Evolutionary conservation across 2,329 filamentous ascomycete species (phyloP).

Genomic region (Talaromyces sp.): DNA sequence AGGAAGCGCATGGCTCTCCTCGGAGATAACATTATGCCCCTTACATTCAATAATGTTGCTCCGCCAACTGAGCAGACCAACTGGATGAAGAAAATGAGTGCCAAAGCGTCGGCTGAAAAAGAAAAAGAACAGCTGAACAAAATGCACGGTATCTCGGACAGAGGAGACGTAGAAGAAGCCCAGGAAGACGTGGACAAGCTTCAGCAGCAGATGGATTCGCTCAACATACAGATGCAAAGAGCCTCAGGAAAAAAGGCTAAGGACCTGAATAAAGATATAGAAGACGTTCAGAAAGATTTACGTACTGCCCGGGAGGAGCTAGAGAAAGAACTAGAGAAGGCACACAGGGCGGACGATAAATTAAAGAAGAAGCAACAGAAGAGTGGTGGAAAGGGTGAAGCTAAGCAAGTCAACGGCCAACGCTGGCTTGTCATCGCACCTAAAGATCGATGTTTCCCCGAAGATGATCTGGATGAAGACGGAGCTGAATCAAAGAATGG

Average conservation of each 20-base stretch:
- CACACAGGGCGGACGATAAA: not conserved
- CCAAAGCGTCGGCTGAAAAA: conserved; percentile 8
- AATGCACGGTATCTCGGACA: not conserved
- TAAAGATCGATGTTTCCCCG: not conserved
- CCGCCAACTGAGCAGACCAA: conserved; percentile 3
- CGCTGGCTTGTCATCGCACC: conserved; percentile 14
- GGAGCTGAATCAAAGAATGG: not conserved
- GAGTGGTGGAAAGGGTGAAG: not conserved
- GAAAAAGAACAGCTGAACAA: conserved; percentile 12
- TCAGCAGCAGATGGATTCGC: not conserved
- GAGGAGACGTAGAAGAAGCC: conserved; percentile 2
- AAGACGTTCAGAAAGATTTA: conserved; percentile 4
- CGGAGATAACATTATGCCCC: conserved; percentile 10
- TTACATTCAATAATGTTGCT: conserved; percentile 11
- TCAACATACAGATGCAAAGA: conserved; percentile 1
- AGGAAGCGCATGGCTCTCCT: conserved; percentile 10
- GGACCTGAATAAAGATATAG: conserved; percentile 5
- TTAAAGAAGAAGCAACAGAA: not conserved
- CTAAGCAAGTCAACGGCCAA: conserved; percentile 8
- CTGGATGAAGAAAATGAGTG: conserved; percentile 13
- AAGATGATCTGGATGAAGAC: conserved; percentile 15
- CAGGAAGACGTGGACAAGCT: conserved; percentile 1
- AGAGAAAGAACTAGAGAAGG: not conserved
- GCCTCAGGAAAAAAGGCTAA: conserved; percentile 1
- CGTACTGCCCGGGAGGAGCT: not conserved